Base-by-base conservation (phyloP, 257 asterid species). In the Apocynum venetum region DNA sequence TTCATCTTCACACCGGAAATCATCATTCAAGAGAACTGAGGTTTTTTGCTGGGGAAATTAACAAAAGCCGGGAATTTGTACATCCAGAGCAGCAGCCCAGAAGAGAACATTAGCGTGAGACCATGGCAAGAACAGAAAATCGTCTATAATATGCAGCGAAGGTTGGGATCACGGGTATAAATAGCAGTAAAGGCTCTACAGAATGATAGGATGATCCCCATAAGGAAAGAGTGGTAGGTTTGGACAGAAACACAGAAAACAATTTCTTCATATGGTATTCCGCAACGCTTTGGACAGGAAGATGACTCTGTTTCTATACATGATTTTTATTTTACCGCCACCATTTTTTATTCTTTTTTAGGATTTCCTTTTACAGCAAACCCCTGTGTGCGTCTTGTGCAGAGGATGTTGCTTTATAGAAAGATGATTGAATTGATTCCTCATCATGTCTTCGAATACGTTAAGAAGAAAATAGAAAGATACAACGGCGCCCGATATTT, bases 141-240 rank as follows among this genome's bases (percentile, higher is more conserved):
- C 6, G 63, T 57, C 75, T 77, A 25, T 6, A 5, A 55, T 67
- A 31, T 6, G 9, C 1, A n/a, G 80, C 80, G 2, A 77, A 7
- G 75, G 5, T 12, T 36, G n/a, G 40, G 31, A 3, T 31, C 3
- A 15, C 52, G 55, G 38, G 20, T 51, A 35, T 70, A 57, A 4
- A 71, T 31, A 25, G 76, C n/a, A 2, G 35, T 17, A 44, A 43
- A 3, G 8, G 76, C 49, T n/a, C 52, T 25, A 8, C 2, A 10
- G 35, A 78, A 71, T 36, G 72, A 66, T 20, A 3, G 8, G 8
- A 25, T 0, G 4, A 59, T 35, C 0, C 52, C 71, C 74, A 57
- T 4, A 15, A 77, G 43, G 36, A 55, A 78, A 19, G 53, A 51
- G 57, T 78, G 71, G 47, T 43, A 71, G 25, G 76, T 47, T 31